Evolutionary conservation across 768 basidiomycete species (phyloP).

Genomic region (Dentipellis sp.): DNA sequence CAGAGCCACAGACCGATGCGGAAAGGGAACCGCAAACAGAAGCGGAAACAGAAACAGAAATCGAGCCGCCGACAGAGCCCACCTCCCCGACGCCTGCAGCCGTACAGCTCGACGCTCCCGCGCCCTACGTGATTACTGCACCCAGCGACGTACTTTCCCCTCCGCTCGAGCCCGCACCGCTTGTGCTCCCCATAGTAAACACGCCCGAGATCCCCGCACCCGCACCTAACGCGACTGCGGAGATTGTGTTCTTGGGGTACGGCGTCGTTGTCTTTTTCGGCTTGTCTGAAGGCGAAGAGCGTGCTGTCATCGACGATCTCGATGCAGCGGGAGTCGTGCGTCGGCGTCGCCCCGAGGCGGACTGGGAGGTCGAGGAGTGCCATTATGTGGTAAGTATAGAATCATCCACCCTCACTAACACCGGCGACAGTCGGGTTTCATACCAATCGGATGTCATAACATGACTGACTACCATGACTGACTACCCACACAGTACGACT

Average conservation of each 20-base stretch:
- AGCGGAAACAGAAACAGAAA: not conserved
- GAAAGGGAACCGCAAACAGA: not conserved
- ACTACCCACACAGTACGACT: constrained; percentile 63
- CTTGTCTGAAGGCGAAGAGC: constrained; percentile 69
- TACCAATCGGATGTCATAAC: not conserved
- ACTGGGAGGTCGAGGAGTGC: constrained; percentile 92
- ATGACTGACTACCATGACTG: not conserved
- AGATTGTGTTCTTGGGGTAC: constrained; percentile 76
- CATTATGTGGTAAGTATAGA: constrained; percentile 63
- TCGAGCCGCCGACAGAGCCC: too few relatives aligned
- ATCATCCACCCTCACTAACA: not conserved
- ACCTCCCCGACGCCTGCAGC: too few relatives aligned
- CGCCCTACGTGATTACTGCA: too few relatives aligned
- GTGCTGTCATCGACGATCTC: constrained; percentile 77
- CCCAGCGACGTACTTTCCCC: too few relatives aligned
- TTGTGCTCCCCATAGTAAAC: too few relatives aligned
- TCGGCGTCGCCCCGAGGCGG: constrained; percentile 47
- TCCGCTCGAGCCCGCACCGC: too few relatives aligned
- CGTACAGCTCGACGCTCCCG: too few relatives aligned
- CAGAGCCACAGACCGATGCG: not conserved
- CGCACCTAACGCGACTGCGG: constrained; percentile 17
- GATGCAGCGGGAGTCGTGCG: constrained; percentile 61
- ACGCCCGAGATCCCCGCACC: not conserved
- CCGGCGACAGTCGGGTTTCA: not conserved
- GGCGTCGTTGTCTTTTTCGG: constrained; percentile 94